Evolutionary conservation across 129 eudicot species (phyloP).

Genomic region (Flaveria robusta): DNA sequence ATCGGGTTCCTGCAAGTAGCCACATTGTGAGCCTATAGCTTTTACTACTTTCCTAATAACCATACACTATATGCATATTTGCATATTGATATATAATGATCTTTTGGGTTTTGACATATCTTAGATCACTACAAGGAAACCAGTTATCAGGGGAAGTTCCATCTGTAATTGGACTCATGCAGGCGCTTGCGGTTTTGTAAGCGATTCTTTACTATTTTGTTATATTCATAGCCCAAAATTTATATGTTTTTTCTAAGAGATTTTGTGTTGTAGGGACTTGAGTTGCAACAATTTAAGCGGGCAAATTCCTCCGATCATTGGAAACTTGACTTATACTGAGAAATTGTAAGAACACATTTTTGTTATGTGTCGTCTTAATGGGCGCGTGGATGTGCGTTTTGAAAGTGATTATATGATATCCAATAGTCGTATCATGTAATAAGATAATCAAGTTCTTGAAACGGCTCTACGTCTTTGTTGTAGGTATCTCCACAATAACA

Average conservation of each 20-base stretch:
- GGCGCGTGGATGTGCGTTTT: not conserved
- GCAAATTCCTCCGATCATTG: constrained; percentile 78
- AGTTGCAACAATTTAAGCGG: constrained; percentile 88
- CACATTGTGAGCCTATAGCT: constrained; percentile 67
- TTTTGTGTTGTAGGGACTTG: constrained; percentile 55
- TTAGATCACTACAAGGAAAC: constrained; percentile 88
- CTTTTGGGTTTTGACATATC: not conserved
- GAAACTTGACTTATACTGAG: constrained; percentile 85
- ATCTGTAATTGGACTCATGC: constrained; percentile 96
- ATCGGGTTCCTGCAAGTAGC: constrained; percentile 98
- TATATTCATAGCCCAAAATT: not conserved
- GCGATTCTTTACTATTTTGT: constrained; percentile 21
- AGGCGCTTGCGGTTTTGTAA: constrained; percentile 97
- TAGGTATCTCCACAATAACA: constrained; percentile 93
- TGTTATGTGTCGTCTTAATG: not conserved
- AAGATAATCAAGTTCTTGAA: not conserved
- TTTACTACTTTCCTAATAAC: not conserved
- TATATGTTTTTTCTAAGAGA: not conserved
- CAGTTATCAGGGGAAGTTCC: constrained; percentile 79
- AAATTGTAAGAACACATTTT: constrained; percentile 68
- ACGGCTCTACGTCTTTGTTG: constrained; percentile 17
- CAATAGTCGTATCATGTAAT: not conserved
- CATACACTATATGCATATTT: not conserved
- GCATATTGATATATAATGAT: not conserved
- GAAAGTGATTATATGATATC: not conserved